These are phyloP conservation scores for Biscogniauxia marginata DNA, from an alignment of 2,329 filamentous ascomycete species.

Conservation along the genomic window DNA sequence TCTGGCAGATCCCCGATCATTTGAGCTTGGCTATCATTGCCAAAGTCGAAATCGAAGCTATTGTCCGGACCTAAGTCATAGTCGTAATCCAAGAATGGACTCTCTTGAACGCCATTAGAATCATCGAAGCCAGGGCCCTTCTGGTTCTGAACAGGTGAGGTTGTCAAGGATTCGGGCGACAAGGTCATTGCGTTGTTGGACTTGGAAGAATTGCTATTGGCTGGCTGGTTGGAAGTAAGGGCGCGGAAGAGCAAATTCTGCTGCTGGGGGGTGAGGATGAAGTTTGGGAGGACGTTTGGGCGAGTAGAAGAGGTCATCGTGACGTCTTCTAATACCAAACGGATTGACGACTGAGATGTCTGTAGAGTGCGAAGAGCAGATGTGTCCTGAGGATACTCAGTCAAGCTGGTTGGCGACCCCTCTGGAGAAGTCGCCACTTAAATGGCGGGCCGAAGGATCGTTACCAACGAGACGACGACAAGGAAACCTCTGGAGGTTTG, in stretches of 20 bases:
- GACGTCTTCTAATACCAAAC: slow-evolving; percentile 14
- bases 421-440: slow-evolving; percentile 19
- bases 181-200: slow-evolving; percentile 41
- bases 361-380: not conserved
- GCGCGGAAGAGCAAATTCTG: slow-evolving; percentile 74
- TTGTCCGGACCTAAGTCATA: slow-evolving; percentile 73
- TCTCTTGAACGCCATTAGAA: slow-evolving; percentile 63
- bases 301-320: slow-evolving; percentile 51
- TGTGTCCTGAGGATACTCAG: not conserved
- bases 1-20: slow-evolving; percentile 77
- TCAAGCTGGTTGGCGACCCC: slow-evolving; percentile 12
- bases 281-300: slow-evolving; percentile 48
- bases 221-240: slow-evolving; percentile 66
- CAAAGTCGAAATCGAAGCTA: slow-evolving; percentile 72
- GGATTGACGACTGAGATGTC: slow-evolving; percentile 3
- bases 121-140: slow-evolving; percentile 42
- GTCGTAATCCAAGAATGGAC: slow-evolving; percentile 80
- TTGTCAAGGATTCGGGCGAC: slow-evolving; percentile 49
- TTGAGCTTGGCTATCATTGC: slow-evolving; percentile 52
- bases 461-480: slow-evolving; percentile 5
- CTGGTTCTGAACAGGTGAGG: slow-evolving; percentile 45
- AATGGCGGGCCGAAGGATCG: slow-evolving; percentile 9
- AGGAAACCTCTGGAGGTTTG: slow-evolving; percentile 3
- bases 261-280: slow-evolving; percentile 73
- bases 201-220: slow-evolving; percentile 33